Evolutionary conservation across 1,284 basidiomycete genomes (phyloP), one percentile per base, ranked within the genome.

Genomic region (Cryptococcus floricola): DNA sequence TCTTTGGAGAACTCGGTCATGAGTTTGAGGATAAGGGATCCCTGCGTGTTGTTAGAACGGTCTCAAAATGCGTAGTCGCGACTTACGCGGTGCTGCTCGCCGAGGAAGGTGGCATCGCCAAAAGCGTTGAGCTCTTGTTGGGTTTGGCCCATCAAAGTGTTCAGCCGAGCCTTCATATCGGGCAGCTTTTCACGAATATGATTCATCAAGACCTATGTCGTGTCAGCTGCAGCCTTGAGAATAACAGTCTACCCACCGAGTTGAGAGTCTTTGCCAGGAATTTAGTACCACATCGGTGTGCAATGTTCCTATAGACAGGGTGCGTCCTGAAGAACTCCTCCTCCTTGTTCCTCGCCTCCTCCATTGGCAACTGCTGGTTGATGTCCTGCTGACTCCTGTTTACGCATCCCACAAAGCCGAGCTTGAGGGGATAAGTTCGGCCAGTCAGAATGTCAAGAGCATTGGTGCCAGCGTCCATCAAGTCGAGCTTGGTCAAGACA

Each of bases 1-100:
- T 98, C 96, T 48, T 91, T 87, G 3, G 94, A 94, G 70, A 99
- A 99, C 78, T 95, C 92, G 48, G 96, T 99, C 96, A 98, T 99
- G 52, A 98, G 84, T 60, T 94, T 89, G 50, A 97, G 84, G 65
- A 97, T 85, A 27, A 97, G 81, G 1, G 85, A 84, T 25, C 92
- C 91, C 86, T 39, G 46, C 41, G 42, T 42, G 46, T 8, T 23
- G 12, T 3, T 28, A 13, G 52, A 49, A 50, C 39, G 9, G 28
- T n/a, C n/a, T 14, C 13, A 2, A 16, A 34, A 10, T 34, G 10
- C 5, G 5, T 10, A 10, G 10, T 34, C 31, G 31, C 10, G 57
- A 62, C 79, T 69, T 51, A 78, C 80, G 77, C 92, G 87, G 73
- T 97, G 93, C 69, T 86, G 85, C 78, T 97, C 94, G 18, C 92